phyloP scores from a whole-genome alignment of 2,329 filamentous ascomycete genomes.

The Fusarium torreyae region DNA sequence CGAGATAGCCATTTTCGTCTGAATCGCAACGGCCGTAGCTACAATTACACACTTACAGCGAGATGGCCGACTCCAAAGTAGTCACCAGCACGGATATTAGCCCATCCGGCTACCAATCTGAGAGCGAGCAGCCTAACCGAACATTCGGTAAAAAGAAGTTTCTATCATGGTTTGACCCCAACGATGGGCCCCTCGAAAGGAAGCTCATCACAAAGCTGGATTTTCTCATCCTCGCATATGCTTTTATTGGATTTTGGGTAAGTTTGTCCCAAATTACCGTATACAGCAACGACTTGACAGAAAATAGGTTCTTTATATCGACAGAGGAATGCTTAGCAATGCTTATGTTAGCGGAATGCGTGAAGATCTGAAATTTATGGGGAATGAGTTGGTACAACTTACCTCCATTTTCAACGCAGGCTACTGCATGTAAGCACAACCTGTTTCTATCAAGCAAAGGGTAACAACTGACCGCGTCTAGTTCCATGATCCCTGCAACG shows the following conservation, averaged over 20 bases:
- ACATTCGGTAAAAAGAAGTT: constrained; percentile 2
- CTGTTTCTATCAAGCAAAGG: constrained; percentile 59
- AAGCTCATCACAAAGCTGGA: constrained; percentile 4
- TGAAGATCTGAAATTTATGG: constrained; percentile 65
- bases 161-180: constrained; percentile 12
- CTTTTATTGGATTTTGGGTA: constrained; percentile 15
- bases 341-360: constrained; percentile 69
- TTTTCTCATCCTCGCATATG: constrained; percentile 13
- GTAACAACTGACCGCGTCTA: not conserved
- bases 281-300: not conserved
- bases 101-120: no score
- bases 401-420: constrained; percentile 65
- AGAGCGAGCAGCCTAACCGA: no score
- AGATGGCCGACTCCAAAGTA: no score
- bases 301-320: constrained; percentile 7
- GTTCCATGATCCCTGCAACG: constrained; percentile 13
- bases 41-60: no score
- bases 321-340: constrained; percentile 58
- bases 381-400: constrained; percentile 67
- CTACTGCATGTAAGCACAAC: constrained; percentile 64
- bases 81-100: no score
- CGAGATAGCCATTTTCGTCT: no score
- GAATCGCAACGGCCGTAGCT: no score
- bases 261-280: not conserved
- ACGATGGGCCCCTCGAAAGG: constrained; percentile 3